Percentiles rank a stretch among this genome's conserved stretches.
phyloP scores from a whole-genome alignment of 371 early-diverging fungal genomes.

The Phascolomyces articulosus region DNA sequence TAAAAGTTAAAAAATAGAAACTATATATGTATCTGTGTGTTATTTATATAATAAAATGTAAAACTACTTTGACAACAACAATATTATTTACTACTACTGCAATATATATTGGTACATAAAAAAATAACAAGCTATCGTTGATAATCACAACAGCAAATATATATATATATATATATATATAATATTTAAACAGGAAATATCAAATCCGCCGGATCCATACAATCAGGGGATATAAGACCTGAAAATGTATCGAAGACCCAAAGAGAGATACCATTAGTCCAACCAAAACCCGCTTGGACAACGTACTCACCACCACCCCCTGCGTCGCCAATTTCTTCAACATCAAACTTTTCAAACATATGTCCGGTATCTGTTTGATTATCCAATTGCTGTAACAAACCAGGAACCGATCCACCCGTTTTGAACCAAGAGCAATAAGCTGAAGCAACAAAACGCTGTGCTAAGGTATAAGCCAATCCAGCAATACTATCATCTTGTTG shows the following conservation, averaged over 20 bases:
- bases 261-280: constrained; percentile 90
- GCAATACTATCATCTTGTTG: not conserved
- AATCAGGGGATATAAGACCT: constrained; percentile 43
- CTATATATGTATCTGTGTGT: too few relatives aligned
- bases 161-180: too few relatives aligned
- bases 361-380: constrained; percentile 42
- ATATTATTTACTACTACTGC: too few relatives aligned
- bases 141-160: too few relatives aligned
- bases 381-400: constrained; percentile 32
- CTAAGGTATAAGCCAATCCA: constrained; percentile 49
- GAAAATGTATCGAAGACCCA: constrained; percentile 62
- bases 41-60: too few relatives aligned
- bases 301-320: constrained; percentile 88
- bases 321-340: constrained; percentile 54
- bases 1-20: too few relatives aligned
- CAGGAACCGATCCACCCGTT: constrained; percentile 65
- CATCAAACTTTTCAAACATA: constrained; percentile 88
- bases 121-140: too few relatives aligned
- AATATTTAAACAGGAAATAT: not conserved
- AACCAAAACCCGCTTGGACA: constrained; percentile 91
- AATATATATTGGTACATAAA: too few relatives aligned
- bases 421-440: constrained; percentile 75
- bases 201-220: constrained; percentile 13
- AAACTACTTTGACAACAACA: too few relatives aligned
- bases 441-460: constrained; percentile 64